Base-by-base conservation (phyloP, 805 yeast species). In the Myxozyma neotropica region DNA sequence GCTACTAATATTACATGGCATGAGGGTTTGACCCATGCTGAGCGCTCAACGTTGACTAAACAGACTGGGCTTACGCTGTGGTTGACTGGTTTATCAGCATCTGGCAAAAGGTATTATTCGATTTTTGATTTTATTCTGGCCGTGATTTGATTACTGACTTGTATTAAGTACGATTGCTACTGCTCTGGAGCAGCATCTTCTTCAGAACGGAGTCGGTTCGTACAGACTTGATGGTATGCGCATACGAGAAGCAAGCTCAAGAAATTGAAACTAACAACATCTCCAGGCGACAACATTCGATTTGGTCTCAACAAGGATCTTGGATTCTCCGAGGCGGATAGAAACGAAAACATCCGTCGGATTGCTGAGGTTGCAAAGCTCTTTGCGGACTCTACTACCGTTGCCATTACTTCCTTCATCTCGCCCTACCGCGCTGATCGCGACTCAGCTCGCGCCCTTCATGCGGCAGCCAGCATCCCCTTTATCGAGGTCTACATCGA, bases 1-100 rank as follows among this genome's bases (percentile, higher is more conserved):
- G 94, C 97, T 66, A 86, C 96, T 43, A 93, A 93, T 73, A 90
- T 93, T 74, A 91, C 97, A 66, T 93, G 98, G 97, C 97, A 93
- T 77, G 84, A 83, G 68, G 93, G 94, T 71, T 52, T 93, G 68
- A 85, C 94, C 23, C 90, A 87, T 74, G 85, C 80, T 21, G 96
- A 93, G 77, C 88, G 98, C 70, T 76, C 82, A 49, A 75, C 73
- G 29, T 76, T 88, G 57, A 83, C 89, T 62, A 84, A 85, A 59
- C 97, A 92, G 77, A 80, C 81, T 52, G 98, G 98, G 49, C 86
- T 88, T 58, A 93, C 98, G 23, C 79, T 93, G 46, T 93, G 98
- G 98, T 80, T 93, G 68, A 93, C 98, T 13, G 98, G 98, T 4
- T 80, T 93, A 63, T 88, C 96, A 66, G 98, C 97, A 8, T 87